Base-by-base conservation (phyloP, 306 rosid genomes). In the Begonia peltatifolia region DNA sequence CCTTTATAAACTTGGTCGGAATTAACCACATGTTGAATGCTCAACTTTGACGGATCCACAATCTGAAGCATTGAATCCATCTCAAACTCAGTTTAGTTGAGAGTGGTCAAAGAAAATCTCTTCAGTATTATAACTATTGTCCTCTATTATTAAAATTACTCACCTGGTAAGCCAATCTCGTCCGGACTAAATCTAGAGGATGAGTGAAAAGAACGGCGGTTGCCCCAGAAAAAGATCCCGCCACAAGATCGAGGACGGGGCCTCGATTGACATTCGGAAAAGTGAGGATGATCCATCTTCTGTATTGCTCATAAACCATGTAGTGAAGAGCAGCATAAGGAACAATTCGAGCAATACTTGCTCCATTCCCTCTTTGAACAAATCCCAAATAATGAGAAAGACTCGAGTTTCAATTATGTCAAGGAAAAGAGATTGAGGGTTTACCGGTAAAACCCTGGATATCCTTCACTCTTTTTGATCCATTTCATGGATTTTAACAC, bases 151-250 rank as follows among this genome's bases (percentile, higher is more conserved):
- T 30, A 5, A 30, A 30, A 30, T 30, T 30, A 44, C 25, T 62
- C 38, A 85, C 97, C 94, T 83, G 99, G 79, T 78, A 90, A 62
- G 95, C 99, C 68, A 90, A 77, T 71, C 86, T 90, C 11, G 95
- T 86, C 63, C 88, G 79, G 77, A 75, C 82, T 35, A 90, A 73
- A 76, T 90, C 99, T 64, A 86, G 95, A 18, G 94, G 99, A 59
- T 86, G 83, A 12, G 95, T 90, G 51, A 83, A 90, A 55, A 90
- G 76, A 2, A 83, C 95, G 12, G 99, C 95, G 0, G 99, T 86
- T 63, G 95, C 95, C 64, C 95, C 95, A 22, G 94, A 76, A 48
- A 90, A 77, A n/a, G 95, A 90, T 5, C 99, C 99, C 0, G 95
- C 99, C 56, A 84, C 68, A 62, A 90, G 99, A 72, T 90, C 99